phyloP scores from a whole-genome alignment of 2,329 filamentous ascomycete species.

The Phaeosphaeriaceae sp. region DNA sequence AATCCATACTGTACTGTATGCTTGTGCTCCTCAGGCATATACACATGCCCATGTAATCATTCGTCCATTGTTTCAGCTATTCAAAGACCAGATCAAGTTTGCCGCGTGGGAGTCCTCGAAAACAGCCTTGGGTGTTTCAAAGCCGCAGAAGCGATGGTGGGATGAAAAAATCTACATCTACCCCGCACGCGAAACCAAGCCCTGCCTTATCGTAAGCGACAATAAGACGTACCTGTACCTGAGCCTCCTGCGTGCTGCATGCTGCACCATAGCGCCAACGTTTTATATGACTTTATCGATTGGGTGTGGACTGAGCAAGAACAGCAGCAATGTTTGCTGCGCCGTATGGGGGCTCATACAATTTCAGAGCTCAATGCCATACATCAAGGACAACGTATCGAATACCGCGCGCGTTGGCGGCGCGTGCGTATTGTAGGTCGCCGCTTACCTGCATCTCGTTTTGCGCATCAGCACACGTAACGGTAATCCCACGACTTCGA shows the following conservation, averaged over 20 bases:
- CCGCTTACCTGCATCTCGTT: conserved; percentile 8
- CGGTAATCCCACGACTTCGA: conserved; percentile 12
- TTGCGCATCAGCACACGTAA: conserved; percentile 7
- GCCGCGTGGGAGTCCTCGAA: conserved; percentile 3
- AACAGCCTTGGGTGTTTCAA: conserved; percentile 7
- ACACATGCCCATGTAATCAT: background rate
- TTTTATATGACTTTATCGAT: conserved; percentile 7
- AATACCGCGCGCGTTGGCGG: conserved; percentile 27
- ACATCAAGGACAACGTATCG: conserved; percentile 19
- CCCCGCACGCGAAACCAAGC: conserved; percentile 24
- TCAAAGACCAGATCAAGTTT: conserved; percentile 15
- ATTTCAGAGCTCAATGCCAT: background rate
- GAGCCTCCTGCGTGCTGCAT: conserved; percentile 16
- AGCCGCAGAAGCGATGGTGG: conserved; percentile 19
- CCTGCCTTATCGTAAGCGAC: conserved; percentile 12
- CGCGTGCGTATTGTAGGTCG: conserved; percentile 24
- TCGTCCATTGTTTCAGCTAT: conserved; percentile 6
- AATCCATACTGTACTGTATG: background rate
- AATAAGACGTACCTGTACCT: conserved; percentile 3
- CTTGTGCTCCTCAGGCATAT: background rate
- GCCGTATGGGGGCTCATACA: conserved; percentile 3
- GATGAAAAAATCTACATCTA: conserved; percentile 16
- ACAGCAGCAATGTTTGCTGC: conserved; percentile 19
- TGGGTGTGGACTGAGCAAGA: conserved; percentile 15
- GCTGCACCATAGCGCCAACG: background rate